Evolutionary conservation across 805 yeast species (phyloP), one percentile per base, ranked within the genome.

Genomic region (Tetrapisispora nanseiensis): DNA sequence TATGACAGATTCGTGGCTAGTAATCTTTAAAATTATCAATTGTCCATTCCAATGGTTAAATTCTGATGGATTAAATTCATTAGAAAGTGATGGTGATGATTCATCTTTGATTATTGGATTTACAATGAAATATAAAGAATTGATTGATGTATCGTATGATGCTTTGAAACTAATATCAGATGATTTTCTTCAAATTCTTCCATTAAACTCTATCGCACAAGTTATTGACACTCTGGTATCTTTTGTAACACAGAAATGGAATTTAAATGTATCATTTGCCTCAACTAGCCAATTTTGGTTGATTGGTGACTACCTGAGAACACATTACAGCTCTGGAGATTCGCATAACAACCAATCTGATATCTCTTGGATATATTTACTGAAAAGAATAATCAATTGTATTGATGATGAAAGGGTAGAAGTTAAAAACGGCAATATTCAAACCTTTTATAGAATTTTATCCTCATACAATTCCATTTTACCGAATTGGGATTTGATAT

Each of bases 271-370:
- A 18, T 85, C 97, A 0, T 87, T 90, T 57, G 85, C 95, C 38
- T 80, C 96, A 0, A 83, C 87, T 8, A 85, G 95, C 51, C 83
- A 87, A 50, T 89, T 87, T 55, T 90, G 97, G 97, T 61, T 83
- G 13, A 76, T 92, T 3, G 84, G 96, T 51, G 97, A 92, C 53
- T 78, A 79, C 44, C 62, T 80, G 33, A 70, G 78, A 41, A 63
- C 37, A 15, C 44, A 43, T 23, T 43, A 45, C 33, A 31, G 28
- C n/a, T 10, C 39, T 50, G 2, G 39, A 2, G 24, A 48, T 1
- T 44, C 48, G 0, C 47, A 52, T 1, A 46, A 52, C 10, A 61
- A 55, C 7, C 46, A 55, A 40, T 61, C 60, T 38, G 63, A 67
- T 38, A 69, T 70, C 1, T 52, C 82, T 18, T 76, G 92, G 92